Base-by-base conservation (phyloP, 2,329 filamentous ascomycete genomes). In the Arthrobotrys megalospora region DNA sequence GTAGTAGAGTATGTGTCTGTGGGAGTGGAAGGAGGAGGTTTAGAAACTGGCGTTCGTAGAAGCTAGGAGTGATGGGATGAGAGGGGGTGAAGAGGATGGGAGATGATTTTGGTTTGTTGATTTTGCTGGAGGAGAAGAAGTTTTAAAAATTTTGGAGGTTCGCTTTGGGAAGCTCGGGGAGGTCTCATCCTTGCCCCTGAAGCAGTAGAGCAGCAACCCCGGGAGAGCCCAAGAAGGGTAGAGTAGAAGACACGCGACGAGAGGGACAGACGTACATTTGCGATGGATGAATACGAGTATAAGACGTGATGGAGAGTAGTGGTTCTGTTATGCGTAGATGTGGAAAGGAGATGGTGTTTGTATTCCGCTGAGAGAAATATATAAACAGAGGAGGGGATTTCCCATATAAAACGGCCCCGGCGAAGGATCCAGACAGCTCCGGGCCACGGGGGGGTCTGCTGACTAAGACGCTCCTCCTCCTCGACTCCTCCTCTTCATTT, bases 1-100 rank as follows among this genome's bases (percentile, higher is more conserved):
- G 79, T 86, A 82, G 79, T 32, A 47, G 47, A 28, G 19, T 3
- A 19, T 66, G 47, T 47, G 36, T 60, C 75, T 76, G 55, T 78
- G 11, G 16, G 36, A 19, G 43, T 50, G 32, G 38, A 11, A 65
- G 28, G 21, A 48, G 58, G 53, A 24, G 24, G 66, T 50, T 70
- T 32, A 60, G 55, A 60, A 60, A 60, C 11, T 43, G 19, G 19
- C 12, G 55, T 11, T 24, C 10, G 19, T 43, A 60, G 47, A 38
- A 48, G 63, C 38, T 62, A 64, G 47, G 36, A 34, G 43, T 53
- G 19, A 43, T 36, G 11, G 58, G 58, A 48, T 64, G 63, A 70
- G 67, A 64, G 43, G 50, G 50, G 58, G 58, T 21, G 60, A 50
- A 38, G 67, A 66, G 19, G 66, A 71, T 72, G 58, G 60, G 62